These are phyloP conservation scores for Geotrichum restrictum DNA, from an alignment of 1,139 yeast genomes.

Conservation along the genomic window DNA sequence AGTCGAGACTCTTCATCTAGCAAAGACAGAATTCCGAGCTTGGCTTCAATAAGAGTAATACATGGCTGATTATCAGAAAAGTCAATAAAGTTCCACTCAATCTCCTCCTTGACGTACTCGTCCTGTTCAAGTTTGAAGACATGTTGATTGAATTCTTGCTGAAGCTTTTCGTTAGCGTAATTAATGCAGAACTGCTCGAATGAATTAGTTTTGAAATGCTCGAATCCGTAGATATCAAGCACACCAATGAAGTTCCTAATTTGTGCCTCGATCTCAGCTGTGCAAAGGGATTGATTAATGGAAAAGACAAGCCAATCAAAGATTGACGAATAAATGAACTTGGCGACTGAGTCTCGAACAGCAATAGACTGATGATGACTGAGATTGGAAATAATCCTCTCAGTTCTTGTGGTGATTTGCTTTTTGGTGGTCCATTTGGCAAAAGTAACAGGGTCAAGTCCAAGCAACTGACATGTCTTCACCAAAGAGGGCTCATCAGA, in stretches of 20 bases:
- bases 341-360: slow-evolving; percentile 93
- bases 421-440: slow-evolving; percentile 93
- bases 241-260: slow-evolving; percentile 87
- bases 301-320: slow-evolving; percentile 93
- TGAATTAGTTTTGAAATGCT: slow-evolving; percentile 88
- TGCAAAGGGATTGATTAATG: slow-evolving; percentile 76
- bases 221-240: slow-evolving; percentile 94
- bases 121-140: slow-evolving; percentile 96
- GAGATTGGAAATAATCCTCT: slow-evolving; percentile 81
- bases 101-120: slow-evolving; percentile 85
- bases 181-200: slow-evolving; percentile 97
- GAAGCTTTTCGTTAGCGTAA: slow-evolving; percentile 94
- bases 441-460: slow-evolving; percentile 67
- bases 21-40: slow-evolving; percentile 79
- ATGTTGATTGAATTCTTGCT: slow-evolving; percentile 96
- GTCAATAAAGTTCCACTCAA: slow-evolving; percentile 96
- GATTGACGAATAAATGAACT: slow-evolving; percentile 84
- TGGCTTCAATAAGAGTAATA: slow-evolving; percentile 85
- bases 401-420: slow-evolving; percentile 89
- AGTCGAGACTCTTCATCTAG: slow-evolving; percentile 93
- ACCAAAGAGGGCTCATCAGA: slow-evolving; percentile 82
- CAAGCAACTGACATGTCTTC: slow-evolving; percentile 81
- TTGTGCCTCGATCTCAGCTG: slow-evolving; percentile 53
- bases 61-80: slow-evolving; percentile 97
- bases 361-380: slow-evolving; percentile 82